Evolutionary conservation across 306 rosid species (phyloP).

Genomic region (Hippophae rhamnoides): DNA sequence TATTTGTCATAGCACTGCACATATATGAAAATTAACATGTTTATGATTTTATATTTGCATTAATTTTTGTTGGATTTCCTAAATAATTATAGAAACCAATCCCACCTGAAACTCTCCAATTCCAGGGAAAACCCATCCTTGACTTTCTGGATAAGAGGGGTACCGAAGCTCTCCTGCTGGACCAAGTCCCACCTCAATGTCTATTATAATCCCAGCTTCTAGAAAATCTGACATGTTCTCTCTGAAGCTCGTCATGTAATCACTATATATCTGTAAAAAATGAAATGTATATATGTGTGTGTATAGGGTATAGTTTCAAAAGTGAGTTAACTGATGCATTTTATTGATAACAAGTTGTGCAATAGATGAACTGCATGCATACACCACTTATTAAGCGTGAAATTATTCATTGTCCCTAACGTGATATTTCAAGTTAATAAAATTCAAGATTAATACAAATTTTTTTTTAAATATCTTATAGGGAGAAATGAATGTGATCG

Average conservation of each 20-base stretch:
- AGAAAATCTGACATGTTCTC: conserved; percentile 63
- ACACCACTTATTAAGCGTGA: no score
- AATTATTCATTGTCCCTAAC: no score
- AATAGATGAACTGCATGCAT: no score
- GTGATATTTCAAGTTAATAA: no score
- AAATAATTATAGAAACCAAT: conserved; percentile 1
- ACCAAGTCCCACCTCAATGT: conserved; percentile 90
- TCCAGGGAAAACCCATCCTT: conserved; percentile 84
- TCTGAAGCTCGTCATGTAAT: conserved; percentile 74
- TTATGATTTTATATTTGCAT: conserved; percentile 1
- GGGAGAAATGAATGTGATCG: no score
- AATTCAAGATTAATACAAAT: no score
- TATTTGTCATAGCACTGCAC: conserved; percentile 81
- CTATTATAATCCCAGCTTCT: conserved; percentile 57
- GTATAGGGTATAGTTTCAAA: no score
- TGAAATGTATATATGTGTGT: no score
- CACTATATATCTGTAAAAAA: conserved; percentile 46
- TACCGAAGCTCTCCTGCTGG: conserved; percentile 92
- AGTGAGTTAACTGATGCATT: no score
- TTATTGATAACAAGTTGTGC: no score
- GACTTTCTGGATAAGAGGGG: conserved; percentile 51
- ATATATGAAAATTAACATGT: conserved; percentile 7
- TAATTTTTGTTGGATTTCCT: neutral
- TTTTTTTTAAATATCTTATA: no score
- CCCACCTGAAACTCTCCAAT: conserved; percentile 94